These are phyloP conservation scores for Colletotrichum acutatum DNA, from an alignment of 2,329 filamentous ascomycete species.

Conservation along the genomic window DNA sequence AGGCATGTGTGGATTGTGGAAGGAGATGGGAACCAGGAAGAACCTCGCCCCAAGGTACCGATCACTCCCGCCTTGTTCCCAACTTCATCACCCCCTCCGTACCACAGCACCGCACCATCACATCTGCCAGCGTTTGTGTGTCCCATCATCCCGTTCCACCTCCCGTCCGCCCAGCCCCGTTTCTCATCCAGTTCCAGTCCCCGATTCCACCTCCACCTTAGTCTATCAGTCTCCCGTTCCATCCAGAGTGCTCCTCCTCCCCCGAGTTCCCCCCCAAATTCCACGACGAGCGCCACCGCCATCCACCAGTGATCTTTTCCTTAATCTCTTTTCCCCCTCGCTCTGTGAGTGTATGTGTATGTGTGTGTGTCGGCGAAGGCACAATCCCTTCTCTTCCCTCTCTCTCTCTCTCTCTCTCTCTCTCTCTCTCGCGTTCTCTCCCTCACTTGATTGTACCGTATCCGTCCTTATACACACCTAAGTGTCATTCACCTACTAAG, in stretches of 20 bases:
- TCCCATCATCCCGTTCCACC: conserved; percentile 12
- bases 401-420: too few relatives aligned
- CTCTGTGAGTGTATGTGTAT: too few relatives aligned
- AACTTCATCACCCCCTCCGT: not conserved
- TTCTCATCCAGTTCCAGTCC: conserved; percentile 5
- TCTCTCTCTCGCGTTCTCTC: not conserved
- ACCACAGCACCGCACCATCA: conserved; percentile 1
- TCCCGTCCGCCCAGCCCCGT: not conserved
- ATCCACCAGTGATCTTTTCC: not conserved
- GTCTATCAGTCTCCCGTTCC: not conserved
- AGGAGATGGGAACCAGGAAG: not conserved
- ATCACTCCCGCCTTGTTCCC: not conserved
- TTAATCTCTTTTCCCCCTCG: not conserved
- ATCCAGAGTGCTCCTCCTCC: not conserved
- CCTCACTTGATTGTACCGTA: not conserved
- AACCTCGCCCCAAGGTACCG: not conserved
- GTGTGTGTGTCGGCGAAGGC: conserved; percentile 2
- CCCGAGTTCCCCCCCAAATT: conserved; percentile 21
- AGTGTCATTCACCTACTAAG: not conserved
- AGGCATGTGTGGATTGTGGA: not conserved
- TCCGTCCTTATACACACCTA: not conserved
- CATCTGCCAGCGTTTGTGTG: not conserved
- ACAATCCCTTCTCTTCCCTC: not conserved
- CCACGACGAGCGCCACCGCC: conserved; percentile 25
- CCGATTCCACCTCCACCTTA: not conserved